Evolutionary conservation across 192 early-diverging fungal species (phyloP), one percentile per base, ranked within the genome.

Genomic region (Entrophospora sp.): DNA sequence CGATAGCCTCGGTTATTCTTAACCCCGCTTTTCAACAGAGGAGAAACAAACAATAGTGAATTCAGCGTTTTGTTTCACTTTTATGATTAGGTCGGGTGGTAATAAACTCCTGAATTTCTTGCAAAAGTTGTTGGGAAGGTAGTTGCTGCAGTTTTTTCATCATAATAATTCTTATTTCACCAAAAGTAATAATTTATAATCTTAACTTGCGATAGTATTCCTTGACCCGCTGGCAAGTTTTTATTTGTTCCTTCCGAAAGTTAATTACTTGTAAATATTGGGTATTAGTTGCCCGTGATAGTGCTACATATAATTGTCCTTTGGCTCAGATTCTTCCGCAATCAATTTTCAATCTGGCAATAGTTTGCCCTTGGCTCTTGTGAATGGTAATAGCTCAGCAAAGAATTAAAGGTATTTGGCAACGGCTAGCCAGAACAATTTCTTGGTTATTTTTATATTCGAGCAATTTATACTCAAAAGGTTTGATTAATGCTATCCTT

Each of bases 231-330:
- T 6, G 14, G 38, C 38, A 40, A 40, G 38, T 40, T 40, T 40
- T 40, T 42, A 42, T n/a, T 1, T 42, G 40, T 6, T 42, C 10
- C 10, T 42, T 12, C 8, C 8, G 10, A 42, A 42, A 42, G 2
- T 12, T 12, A 12, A 8, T 42, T 16, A 42, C 40, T 42, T 42
- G 40, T 42, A 42, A 42, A 42, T 42, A 42, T 12, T 42, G 3
- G n/a, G 10, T 12, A 3, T 9, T 16, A 8, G 40, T 42, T 2
- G 40, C 52, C 8, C 62, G 62, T 2, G 62, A 64, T 5, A 64
- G 25, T 13, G 62, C 62, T 7, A 64, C 62, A 40, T 64, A 64
- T 32, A 40, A 32, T 53, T 64, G 62, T 18, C 62, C 62, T 35
- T 20, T 10, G 62, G 49, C 20, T 6, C 24, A 64, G 4, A 64